These are phyloP conservation scores for Tolypocladium ovalisporum DNA, from an alignment of 2,329 filamentous ascomycete genomes.

Conservation along the genomic window DNA sequence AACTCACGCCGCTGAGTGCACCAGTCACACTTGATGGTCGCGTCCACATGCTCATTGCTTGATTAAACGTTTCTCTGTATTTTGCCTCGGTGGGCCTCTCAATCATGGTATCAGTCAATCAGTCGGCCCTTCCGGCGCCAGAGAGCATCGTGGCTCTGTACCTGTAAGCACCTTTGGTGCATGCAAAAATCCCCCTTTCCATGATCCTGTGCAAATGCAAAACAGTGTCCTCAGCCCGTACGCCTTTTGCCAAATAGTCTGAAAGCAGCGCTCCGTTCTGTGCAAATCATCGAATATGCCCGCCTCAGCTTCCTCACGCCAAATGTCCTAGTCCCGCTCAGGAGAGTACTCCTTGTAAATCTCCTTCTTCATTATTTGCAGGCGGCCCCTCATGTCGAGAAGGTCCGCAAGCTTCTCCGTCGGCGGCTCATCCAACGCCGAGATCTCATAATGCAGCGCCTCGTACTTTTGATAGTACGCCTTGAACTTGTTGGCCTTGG, in stretches of 20 bases:
- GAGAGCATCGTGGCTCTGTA: constrained; percentile 2
- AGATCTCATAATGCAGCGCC: constrained; percentile 44
- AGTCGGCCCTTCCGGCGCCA: constrained; percentile 3
- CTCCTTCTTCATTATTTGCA: constrained; percentile 47
- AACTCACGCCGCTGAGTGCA: background rate
- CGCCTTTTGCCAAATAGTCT: constrained; percentile 2
- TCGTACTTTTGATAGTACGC: constrained; percentile 45
- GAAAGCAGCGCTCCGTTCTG: constrained; percentile 3
- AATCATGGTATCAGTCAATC: constrained; percentile 8
- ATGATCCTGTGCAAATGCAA: constrained; percentile 7
- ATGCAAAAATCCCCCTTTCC: constrained; percentile 7
- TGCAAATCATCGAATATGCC: background rate
- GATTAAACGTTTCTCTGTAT: background rate
- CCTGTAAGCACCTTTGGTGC: constrained; percentile 2
- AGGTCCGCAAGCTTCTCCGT: constrained; percentile 39
- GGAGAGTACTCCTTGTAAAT: constrained; percentile 39
- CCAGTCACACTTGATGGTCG: background rate
- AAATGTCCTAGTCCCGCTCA: constrained; percentile 10
- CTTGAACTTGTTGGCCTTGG: constrained; percentile 45
- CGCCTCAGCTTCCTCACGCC: constrained; percentile 3
- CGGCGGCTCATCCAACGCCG: constrained; percentile 36
- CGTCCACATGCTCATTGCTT: background rate
- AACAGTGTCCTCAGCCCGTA: background rate
- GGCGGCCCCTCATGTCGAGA: constrained; percentile 40
- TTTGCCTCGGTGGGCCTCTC: background rate